Evolutionary conservation across 2,329 filamentous ascomycete species (phyloP).

Genomic region (Colletotrichum eleusines): DNA sequence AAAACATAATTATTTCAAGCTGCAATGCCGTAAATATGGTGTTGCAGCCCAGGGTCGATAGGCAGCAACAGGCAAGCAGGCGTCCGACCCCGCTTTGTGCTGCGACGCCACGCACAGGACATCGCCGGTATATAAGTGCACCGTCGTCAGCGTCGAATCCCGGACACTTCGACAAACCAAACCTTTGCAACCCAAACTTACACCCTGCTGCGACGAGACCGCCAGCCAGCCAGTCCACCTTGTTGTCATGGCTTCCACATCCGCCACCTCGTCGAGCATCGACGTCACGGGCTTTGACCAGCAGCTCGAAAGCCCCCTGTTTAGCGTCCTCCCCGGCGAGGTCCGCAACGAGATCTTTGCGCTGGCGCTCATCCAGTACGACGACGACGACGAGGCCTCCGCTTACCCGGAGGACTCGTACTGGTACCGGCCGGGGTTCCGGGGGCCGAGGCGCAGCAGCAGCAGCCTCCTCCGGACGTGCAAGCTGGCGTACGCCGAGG

Average conservation of each 20-base stretch:
- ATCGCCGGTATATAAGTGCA: neutral
- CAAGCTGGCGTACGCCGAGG: constrained; percentile 43
- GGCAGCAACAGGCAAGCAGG: constrained; percentile 26
- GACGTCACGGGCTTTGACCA: neutral
- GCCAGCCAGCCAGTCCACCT: neutral
- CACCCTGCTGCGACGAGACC: neutral
- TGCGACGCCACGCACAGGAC: neutral
- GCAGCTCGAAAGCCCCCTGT: constrained; percentile 46
- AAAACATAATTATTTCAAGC: no score
- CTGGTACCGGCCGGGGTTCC: constrained; percentile 57
- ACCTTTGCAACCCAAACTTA: neutral
- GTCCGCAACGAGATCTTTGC: constrained; percentile 62
- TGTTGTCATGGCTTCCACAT: neutral
- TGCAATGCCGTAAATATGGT: neutral
- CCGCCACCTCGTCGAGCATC: neutral
- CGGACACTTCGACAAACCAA: neutral
- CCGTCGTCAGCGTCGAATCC: neutral
- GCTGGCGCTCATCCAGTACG: constrained; percentile 53
- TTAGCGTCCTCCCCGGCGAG: constrained; percentile 59
- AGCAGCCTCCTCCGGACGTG: constrained; percentile 57
- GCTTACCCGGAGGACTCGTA: constrained; percentile 50
- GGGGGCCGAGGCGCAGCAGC: constrained; percentile 52
- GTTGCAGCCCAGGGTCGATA: neutral
- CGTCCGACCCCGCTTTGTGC: constrained; percentile 31
- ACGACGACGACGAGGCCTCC: constrained; percentile 47